A percentile compares a stretch with the other conserved stretches of the same genome.
Conservation (phyloP, 352 stramenopile genomes). For the Phytophthora citricola region DNA sequence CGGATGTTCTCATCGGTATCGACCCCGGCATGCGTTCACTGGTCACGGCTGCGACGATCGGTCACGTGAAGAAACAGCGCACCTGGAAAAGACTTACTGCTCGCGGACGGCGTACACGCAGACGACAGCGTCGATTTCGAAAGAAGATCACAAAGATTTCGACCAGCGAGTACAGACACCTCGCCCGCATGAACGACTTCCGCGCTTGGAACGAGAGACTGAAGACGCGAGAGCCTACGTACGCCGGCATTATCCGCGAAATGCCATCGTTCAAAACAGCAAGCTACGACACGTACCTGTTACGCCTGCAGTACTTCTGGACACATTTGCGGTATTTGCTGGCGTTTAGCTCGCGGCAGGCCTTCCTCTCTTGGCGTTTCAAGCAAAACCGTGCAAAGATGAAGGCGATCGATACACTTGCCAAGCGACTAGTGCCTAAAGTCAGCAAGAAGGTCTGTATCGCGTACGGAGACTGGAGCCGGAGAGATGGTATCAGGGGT, state of each 20-base stretch:
- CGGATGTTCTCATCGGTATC: conserved; percentile 21
- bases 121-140: too few species aligned
- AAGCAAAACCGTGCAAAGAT: conserved; percentile 6
- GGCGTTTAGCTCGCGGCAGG: neutral
- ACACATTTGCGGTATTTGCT: conserved; percentile 5
- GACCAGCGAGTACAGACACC: conserved; percentile 18
- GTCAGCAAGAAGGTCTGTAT: conserved; percentile 12
- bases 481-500: conserved; percentile 28
- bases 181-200: conserved; percentile 9
- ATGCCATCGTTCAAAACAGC: conserved; percentile 33
- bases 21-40: conserved; percentile 16
- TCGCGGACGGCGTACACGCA: too few species aligned
- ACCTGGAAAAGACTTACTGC: too few species aligned
- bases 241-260: neutral
- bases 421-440: conserved; percentile 9
- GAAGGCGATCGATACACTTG: conserved; percentile 11
- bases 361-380: conserved; percentile 18
- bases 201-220: neutral
- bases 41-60: neutral
- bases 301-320: conserved; percentile 21
- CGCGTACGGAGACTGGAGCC: conserved; percentile 17
- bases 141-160: neutral
- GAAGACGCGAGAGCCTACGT: conserved; percentile 21
- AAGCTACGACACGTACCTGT: conserved; percentile 11
- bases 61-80: neutral